Conservation (phyloP, 2,329 filamentous ascomycete genomes). For the Fusarium sp. region DNA sequence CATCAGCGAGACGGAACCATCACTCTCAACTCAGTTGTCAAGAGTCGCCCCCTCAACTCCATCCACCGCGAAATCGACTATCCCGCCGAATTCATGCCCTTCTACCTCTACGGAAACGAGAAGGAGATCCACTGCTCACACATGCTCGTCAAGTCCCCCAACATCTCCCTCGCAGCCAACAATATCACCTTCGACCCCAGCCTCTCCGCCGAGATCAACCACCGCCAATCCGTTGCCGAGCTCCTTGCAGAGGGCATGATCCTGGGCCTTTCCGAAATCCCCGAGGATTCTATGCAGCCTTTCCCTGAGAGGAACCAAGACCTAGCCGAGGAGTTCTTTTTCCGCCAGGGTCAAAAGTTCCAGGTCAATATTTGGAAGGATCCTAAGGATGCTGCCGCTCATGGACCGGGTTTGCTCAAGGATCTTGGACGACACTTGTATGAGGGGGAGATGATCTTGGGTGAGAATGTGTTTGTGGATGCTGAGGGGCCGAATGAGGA, state of each 20-base stretch:
- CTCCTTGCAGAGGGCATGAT: constrained; percentile 35
- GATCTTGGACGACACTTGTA: not conserved
- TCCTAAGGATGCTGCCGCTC: not conserved
- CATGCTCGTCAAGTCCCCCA: constrained; percentile 53
- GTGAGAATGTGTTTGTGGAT: constrained; percentile 35
- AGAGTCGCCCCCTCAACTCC: constrained; percentile 50
- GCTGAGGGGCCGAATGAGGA: constrained; percentile 35
- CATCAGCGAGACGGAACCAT: constrained; percentile 39
- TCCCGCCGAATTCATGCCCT: constrained; percentile 51
- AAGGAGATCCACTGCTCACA: constrained; percentile 53
- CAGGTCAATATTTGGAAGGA: constrained; percentile 26
- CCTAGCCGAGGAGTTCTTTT: constrained; percentile 26
- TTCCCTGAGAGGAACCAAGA: constrained; percentile 40
- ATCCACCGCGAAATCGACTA: constrained; percentile 47
- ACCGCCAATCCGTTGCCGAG: constrained; percentile 22
- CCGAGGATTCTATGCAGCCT: constrained; percentile 51
- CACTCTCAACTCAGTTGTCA: constrained; percentile 37
- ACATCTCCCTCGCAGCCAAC: constrained; percentile 48
- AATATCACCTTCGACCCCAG: constrained; percentile 12
- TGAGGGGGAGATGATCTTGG: constrained; percentile 7
- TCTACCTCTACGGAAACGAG: constrained; percentile 54
- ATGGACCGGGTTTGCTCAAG: constrained; percentile 10
- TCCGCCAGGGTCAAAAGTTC: not conserved
- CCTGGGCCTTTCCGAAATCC: constrained; percentile 45
- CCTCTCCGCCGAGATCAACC: constrained; percentile 3